Conservation (phyloP, 2,329 filamentous ascomycete genomes). For the Xylaria sp. region DNA sequence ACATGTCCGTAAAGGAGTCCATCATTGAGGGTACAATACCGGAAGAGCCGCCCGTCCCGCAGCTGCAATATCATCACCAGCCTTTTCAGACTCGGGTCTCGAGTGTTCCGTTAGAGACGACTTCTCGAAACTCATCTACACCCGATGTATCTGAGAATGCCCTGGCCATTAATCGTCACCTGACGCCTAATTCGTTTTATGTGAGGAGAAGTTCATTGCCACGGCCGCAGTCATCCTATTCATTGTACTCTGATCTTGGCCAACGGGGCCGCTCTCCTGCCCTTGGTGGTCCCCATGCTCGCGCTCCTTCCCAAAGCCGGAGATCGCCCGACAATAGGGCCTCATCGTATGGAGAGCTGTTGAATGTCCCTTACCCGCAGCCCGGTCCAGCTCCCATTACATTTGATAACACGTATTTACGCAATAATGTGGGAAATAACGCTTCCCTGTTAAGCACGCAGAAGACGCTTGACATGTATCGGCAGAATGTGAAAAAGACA, state of each 20-base stretch:
- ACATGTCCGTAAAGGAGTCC: slow-evolving; percentile 63
- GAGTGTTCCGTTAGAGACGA: slow-evolving; percentile 56
- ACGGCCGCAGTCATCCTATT: slow-evolving; percentile 82
- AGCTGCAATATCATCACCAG: slow-evolving; percentile 71
- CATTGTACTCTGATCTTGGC: slow-evolving; percentile 75
- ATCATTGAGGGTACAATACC: slow-evolving; percentile 58
- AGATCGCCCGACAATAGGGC: slow-evolving; percentile 66
- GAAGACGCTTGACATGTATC: slow-evolving; percentile 97
- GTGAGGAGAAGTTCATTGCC: slow-evolving; percentile 68
- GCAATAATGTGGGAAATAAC: slow-evolving; percentile 84
- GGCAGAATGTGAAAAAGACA: slow-evolving; percentile 96
- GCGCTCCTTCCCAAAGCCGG: slow-evolving; percentile 63
- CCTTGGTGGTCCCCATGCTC: slow-evolving; percentile 54
- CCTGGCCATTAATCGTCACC: slow-evolving; percentile 67
- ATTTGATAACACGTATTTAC: slow-evolving; percentile 84
- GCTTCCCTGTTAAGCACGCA: slow-evolving; percentile 90
- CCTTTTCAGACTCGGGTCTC: slow-evolving; percentile 57
- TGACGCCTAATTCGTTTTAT: slow-evolving; percentile 68
- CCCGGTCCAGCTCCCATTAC: slow-evolving; percentile 73
- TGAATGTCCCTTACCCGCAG: slow-evolving; percentile 82
- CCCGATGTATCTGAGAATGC: slow-evolving; percentile 64
- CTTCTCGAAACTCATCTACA: slow-evolving; percentile 60
- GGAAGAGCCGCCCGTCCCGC: slow-evolving; percentile 61
- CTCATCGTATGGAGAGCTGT: slow-evolving; percentile 68
- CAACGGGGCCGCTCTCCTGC: slow-evolving; percentile 71